phyloP scores from a whole-genome alignment of 2,329 filamentous ascomycete species.

The Chrysoporthe austroafricana region DNA sequence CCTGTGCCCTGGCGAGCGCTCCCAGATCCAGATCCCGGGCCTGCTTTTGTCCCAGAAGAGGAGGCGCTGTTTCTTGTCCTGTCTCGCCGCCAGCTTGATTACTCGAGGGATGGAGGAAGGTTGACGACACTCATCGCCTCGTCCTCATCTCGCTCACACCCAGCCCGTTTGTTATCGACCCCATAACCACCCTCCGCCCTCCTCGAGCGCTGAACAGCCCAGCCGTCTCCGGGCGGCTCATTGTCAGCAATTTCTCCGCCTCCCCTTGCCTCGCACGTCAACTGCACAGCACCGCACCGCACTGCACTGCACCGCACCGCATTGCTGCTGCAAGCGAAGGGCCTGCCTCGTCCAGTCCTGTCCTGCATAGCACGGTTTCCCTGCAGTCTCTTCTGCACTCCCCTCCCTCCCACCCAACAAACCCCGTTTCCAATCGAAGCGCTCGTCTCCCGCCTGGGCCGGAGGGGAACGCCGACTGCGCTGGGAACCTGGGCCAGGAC shows the following conservation, averaged over 20 bases:
- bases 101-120: background rate
- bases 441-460: background rate
- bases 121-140: background rate
- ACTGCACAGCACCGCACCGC: slow-evolving; percentile 3
- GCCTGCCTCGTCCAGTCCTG: slow-evolving; percentile 1
- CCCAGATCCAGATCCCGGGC: slow-evolving; percentile 1
- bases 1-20: background rate
- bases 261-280: background rate
- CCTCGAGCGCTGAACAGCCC: background rate
- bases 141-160: background rate
- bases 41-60: background rate
- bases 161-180: too few relatives aligned
- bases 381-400: background rate
- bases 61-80: background rate
- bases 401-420: background rate
- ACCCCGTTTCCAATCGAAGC: background rate
- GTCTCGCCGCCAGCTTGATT: background rate
- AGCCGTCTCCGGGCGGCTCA: background rate
- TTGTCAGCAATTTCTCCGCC: slow-evolving; percentile 2
- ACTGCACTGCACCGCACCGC: background rate
- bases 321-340: background rate
- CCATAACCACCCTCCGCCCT: too few relatives aligned
- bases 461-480: background rate
- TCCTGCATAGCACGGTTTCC: background rate
- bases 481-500: background rate